phyloP scores from a whole-genome alignment of 1,284 basidiomycete genomes.

The Malassezia arunalokei region DNA sequence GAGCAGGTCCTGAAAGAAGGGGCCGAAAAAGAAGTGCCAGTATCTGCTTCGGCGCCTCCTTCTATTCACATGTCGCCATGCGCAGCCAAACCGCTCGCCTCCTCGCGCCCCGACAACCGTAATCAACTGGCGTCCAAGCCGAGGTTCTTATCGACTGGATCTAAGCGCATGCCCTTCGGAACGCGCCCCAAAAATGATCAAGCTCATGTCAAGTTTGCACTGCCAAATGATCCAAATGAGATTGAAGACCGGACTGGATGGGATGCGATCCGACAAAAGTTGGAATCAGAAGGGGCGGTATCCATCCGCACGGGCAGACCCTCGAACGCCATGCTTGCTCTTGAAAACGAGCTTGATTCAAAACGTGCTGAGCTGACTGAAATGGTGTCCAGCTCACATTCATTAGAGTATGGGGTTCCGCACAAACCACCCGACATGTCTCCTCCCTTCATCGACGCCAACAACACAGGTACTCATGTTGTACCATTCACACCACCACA shows the following conservation, averaged over 20 bases:
- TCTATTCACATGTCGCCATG: not conserved
- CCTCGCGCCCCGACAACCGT: not conserved
- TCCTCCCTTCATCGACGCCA: not conserved
- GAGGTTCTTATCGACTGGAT: not conserved
- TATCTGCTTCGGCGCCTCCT: not conserved
- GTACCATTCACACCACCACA: not conserved
- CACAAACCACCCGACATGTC: not conserved
- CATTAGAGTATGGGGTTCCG: not conserved
- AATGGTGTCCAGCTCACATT: not conserved
- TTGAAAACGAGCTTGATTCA: not conserved
- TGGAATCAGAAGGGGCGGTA: not conserved
- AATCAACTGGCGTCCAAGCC: not conserved
- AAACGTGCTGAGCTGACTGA: not conserved
- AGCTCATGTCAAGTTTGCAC: not conserved
- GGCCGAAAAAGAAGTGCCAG: not conserved
- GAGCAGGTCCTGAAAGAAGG: slow-evolving; percentile 12
- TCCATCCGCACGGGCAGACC: not conserved
- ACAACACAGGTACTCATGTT: not conserved
- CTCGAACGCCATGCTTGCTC: not conserved
- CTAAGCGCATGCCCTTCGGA: not conserved
- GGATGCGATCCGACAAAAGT: not conserved
- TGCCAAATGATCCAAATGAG: not conserved
- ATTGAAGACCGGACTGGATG: slow-evolving; percentile 3
- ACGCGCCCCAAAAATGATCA: not conserved
- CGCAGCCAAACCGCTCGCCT: not conserved